Evolutionary conservation across 306 rosid species (phyloP).

Genomic region (Malus orientalis): DNA sequence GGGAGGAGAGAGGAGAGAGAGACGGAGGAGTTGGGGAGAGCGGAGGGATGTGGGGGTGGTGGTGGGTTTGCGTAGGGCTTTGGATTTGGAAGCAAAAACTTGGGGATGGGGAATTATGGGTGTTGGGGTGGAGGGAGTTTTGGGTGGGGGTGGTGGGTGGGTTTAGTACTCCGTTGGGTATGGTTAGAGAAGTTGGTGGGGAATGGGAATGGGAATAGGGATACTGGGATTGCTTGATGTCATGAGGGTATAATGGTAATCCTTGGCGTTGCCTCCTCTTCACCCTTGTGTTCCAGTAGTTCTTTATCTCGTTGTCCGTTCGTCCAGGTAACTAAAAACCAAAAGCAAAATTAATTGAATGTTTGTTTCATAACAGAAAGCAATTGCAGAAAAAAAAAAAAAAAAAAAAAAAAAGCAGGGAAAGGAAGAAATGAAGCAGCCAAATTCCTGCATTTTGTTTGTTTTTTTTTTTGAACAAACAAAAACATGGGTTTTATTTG

Average conservation of each 20-base stretch:
- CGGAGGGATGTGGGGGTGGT: not conserved
- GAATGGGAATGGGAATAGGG: constrained; percentile 11
- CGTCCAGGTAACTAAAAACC: constrained; percentile 68
- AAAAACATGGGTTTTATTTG: not conserved
- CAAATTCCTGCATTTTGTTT: not conserved
- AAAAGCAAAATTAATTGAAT: not conserved
- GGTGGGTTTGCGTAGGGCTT: constrained; percentile 11
- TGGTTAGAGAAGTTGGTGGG: constrained; percentile 11
- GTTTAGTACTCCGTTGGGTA: constrained; percentile 16
- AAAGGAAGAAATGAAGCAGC: not conserved
- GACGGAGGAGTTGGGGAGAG: constrained; percentile 22
- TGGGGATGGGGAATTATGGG: constrained; percentile 14
- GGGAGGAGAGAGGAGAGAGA: constrained; percentile 48
- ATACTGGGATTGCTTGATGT: constrained; percentile 15
- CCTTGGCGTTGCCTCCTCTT: constrained; percentile 76
- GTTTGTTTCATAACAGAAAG: too few relatives aligned
- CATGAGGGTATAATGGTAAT: constrained; percentile 53
- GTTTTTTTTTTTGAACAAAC: not conserved
- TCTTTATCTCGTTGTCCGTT: constrained; percentile 93
- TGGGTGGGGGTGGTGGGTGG: constrained; percentile 7
- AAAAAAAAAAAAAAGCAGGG: too few relatives aligned
- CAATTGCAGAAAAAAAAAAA: too few relatives aligned
- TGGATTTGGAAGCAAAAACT: constrained; percentile 26
- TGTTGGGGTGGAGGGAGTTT: not conserved
- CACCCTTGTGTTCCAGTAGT: constrained; percentile 87